Conservation (phyloP, 805 yeast species). For the Starmerella cellae region DNA sequence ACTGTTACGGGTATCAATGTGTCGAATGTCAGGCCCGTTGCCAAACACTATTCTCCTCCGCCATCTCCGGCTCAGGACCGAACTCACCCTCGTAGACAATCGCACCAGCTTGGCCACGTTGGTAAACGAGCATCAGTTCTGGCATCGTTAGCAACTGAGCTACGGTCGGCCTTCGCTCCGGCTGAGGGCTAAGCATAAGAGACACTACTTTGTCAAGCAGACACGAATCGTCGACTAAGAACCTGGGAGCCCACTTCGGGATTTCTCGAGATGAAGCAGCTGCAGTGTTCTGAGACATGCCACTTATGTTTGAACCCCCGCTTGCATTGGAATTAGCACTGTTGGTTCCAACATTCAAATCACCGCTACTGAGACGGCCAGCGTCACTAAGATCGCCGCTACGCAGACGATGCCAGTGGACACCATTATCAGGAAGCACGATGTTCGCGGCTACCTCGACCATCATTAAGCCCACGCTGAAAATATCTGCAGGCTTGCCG, state of each 20-base stretch:
- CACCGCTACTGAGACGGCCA: conserved; percentile 61
- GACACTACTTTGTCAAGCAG: conserved; percentile 67
- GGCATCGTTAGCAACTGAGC: conserved; percentile 50
- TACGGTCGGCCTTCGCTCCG: conserved; percentile 69
- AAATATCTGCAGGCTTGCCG: conserved; percentile 86
- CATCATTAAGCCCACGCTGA: conserved; percentile 85
- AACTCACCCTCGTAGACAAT: conserved; percentile 90
- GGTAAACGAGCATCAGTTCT: conserved; percentile 68
- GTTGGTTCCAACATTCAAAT: conserved; percentile 27
- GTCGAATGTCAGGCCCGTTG: conserved; percentile 16
- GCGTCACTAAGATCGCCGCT: conserved; percentile 95
- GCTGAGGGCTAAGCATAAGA: conserved; percentile 82
- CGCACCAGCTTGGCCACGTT: conserved; percentile 79
- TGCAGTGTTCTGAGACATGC: neutral
- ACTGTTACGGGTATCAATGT: too few species aligned
- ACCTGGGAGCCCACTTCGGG: conserved; percentile 79
- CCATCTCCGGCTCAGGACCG: conserved; percentile 56
- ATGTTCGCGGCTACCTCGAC: conserved; percentile 95
- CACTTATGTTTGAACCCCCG: neutral
- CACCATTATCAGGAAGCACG: conserved; percentile 86
- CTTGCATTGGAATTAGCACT: neutral
- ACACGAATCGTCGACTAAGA: conserved; percentile 57
- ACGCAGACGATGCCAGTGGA: conserved; percentile 89
- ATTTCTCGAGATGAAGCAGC: neutral
- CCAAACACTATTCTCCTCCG: conserved; percentile 14